Evolutionary conservation across 805 yeast genomes (phyloP).

Genomic region (Ogataea nitratoaversa): DNA sequence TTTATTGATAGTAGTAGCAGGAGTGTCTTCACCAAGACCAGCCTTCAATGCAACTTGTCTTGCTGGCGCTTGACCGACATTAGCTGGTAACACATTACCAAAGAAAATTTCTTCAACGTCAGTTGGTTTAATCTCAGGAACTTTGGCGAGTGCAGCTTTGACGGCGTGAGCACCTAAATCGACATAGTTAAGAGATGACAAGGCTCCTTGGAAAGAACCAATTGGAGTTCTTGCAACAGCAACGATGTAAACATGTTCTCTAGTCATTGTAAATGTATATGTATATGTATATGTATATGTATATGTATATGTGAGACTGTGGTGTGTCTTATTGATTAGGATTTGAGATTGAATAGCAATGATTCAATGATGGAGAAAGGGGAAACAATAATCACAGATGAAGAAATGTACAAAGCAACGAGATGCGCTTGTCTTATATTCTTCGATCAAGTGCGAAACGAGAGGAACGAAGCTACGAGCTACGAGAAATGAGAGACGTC

Average conservation of each 20-base stretch:
- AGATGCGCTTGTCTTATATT: too few species aligned
- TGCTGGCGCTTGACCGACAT: constrained; percentile 96
- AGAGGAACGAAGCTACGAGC: constrained; percentile 7
- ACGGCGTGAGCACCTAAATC: constrained; percentile 94
- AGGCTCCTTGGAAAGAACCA: constrained; percentile 87
- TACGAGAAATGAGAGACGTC: neutral
- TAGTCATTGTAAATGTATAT: constrained; percentile 18
- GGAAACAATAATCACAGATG: too few species aligned
- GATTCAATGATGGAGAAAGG: too few species aligned
- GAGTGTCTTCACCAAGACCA: constrained; percentile 74
- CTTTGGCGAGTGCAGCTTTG: constrained; percentile 77
- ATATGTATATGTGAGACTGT: too few species aligned
- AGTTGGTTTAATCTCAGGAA: constrained; percentile 72
- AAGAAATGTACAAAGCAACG: too few species aligned
- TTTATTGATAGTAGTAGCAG: constrained; percentile 90
- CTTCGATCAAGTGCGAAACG: neutral
- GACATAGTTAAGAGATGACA: constrained; percentile 68
- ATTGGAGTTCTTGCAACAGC: constrained; percentile 92
- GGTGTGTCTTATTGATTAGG: too few species aligned
- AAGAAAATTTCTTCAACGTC: constrained; percentile 86
- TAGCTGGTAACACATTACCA: constrained; percentile 91
- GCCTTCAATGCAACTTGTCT: constrained; percentile 93
- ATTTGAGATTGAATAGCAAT: too few species aligned
- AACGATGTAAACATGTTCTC: constrained; percentile 73
- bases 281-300: neutral